Evolutionary conservation across 345 rosid species (phyloP).

Genomic region (Populus pruinosa): DNA sequence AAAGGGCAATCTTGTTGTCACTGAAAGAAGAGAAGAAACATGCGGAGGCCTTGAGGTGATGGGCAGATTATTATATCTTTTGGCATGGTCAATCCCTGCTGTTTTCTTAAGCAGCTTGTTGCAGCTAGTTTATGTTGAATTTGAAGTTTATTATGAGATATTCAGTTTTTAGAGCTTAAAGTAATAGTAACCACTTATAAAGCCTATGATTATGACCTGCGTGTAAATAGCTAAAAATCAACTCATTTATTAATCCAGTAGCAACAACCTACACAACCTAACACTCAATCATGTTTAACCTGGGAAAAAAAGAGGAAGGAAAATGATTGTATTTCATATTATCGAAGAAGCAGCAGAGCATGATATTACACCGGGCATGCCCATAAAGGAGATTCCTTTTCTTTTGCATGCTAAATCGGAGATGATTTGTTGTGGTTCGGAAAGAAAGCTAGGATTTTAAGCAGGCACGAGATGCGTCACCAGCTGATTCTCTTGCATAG

Average conservation of each 20-base stretch:
- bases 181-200: not conserved
- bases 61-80: not conserved
- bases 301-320: not conserved
- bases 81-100: not conserved
- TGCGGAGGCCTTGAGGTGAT: constrained; percentile 16
- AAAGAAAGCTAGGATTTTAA: not conserved
- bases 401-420: not conserved
- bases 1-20: constrained; percentile 71
- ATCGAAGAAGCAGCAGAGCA: not conserved
- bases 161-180: not conserved
- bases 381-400: not conserved
- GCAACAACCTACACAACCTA: not conserved
- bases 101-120: not conserved
- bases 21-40: constrained; percentile 41
- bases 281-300: not conserved
- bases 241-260: not conserved
- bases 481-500: constrained; percentile 82
- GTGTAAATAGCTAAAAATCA: not conserved
- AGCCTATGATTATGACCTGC: not conserved
- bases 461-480: constrained; percentile 15
- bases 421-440: not conserved
- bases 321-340: too few relatives aligned
- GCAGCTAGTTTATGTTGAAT: not conserved
- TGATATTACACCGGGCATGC: not conserved
- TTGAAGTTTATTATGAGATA: not conserved